Evolutionary conservation across 768 basidiomycete genomes (phyloP), one percentile per base, ranked within the genome.

Genomic region (Nidularia sp.): DNA sequence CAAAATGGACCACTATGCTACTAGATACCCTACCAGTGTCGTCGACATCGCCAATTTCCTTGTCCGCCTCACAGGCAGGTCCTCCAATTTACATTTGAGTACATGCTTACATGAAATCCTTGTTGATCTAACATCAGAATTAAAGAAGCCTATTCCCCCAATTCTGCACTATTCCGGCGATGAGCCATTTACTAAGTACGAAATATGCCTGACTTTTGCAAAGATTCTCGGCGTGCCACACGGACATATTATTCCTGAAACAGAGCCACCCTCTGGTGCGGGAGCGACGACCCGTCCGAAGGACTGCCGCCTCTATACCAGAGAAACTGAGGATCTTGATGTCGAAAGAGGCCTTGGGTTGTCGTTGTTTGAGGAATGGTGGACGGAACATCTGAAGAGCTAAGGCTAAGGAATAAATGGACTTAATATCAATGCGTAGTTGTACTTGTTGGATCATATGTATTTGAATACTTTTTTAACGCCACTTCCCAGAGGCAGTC

Each of bases 1-100:
- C 74, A 92, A 85, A 66, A 98, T 98, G 96, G 96, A 99, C 64
- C 87, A 96, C 66, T 96, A 85, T 64, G 93, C 92, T 25, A 90
- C 87, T 13, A 80, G 96, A 31, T 96, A 88, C 70, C 96, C 96
- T 0, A 98, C 96, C 25, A 93, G 93, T 60, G 85, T 92, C 8
- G 61, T 85, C 33, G 95, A 98, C 62, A 87, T 98, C 50, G 93
- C 89, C 2, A 74, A 81, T 18, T 95, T 96, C 61, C 76, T 98
- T 33, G 84, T 86, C 42, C 84, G 89, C 36, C 74, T 96, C 3
- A 74, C 82, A 22, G 76, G 92, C 93, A 55, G 47, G 78, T 68
- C 6, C 6, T 33, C 12, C 6, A 15, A 29, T 12, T 9, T 25
- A 32, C 25, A 7, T 29, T 45, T 1, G 53, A 18, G 18, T 18